A percentile compares a stretch with the other conserved stretches of the same genome.
These are phyloP conservation scores for Pythium vanterpoolii DNA, from an alignment of 352 stramenopile species.

Conservation along the genomic window DNA sequence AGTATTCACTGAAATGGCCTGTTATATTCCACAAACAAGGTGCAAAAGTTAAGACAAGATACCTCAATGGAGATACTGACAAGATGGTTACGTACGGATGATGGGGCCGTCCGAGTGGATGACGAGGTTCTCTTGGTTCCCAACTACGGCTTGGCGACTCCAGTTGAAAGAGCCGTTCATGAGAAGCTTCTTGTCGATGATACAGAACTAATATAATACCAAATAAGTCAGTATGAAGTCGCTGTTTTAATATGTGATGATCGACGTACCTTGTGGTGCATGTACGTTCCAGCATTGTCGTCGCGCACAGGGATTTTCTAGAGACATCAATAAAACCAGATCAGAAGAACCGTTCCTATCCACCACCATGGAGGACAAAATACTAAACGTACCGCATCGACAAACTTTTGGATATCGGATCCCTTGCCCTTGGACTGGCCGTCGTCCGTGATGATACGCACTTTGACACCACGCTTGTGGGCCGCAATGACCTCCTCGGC, in stretches of 20 bases:
- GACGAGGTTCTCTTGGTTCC: conserved; percentile 66
- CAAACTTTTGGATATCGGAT: conserved; percentile 74
- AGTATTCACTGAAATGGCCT: conserved; percentile 62
- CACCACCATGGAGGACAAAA: neutral
- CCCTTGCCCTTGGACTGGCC: conserved; percentile 50
- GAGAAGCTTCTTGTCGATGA: conserved; percentile 58
- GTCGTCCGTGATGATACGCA: conserved; percentile 71
- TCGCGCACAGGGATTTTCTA: conserved; percentile 61
- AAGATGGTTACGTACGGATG: conserved; percentile 33
- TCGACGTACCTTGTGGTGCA: conserved; percentile 67
- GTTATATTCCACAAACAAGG: too few relatives aligned
- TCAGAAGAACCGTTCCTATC: too few relatives aligned
- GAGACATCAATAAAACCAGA: neutral
- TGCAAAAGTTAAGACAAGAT: neutral
- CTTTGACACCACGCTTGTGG: conserved; percentile 41
- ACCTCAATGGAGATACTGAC: neutral
- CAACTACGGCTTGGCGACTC: conserved; percentile 62
- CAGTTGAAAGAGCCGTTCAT: conserved; percentile 78
- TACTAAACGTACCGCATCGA: conserved; percentile 43
- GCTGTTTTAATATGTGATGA: neutral
- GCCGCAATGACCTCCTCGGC: conserved; percentile 52
- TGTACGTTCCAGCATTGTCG: conserved; percentile 56
- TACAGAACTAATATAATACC: conserved; percentile 41
- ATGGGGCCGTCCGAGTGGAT: conserved; percentile 48
- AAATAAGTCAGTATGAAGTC: neutral